These are phyloP conservation scores for Pyrus pyrifolia DNA, from an alignment of 306 rosid species.

Conservation along the genomic window DNA sequence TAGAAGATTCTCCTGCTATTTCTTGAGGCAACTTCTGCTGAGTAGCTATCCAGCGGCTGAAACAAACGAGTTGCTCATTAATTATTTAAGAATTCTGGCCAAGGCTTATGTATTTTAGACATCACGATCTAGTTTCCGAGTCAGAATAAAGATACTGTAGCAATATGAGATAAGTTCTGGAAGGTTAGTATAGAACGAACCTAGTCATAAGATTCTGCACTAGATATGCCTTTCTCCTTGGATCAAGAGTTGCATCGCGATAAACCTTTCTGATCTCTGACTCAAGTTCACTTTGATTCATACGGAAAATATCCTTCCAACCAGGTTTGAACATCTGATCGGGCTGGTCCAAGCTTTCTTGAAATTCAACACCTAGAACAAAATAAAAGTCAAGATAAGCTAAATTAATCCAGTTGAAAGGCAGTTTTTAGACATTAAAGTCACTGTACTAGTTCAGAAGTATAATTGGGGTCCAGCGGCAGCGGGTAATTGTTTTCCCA, in stretches of 20 bases:
- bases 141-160: conserved; percentile 15
- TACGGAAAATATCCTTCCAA: conserved; percentile 99
- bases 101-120: conserved; percentile 3
- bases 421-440: not conserved
- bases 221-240: conserved; percentile 95
- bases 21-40: conserved; percentile 88
- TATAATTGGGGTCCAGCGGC: not conserved
- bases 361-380: conserved; percentile 55
- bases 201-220: conserved; percentile 99
- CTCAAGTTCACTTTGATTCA: conserved; percentile 97
- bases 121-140: conserved; percentile 5
- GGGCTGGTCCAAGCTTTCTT: conserved; percentile 75
- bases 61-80: conserved; percentile 22
- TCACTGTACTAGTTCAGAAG: not conserved
- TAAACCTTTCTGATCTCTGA: conserved; percentile 96
- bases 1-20: conserved; percentile 51
- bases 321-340: conserved; percentile 99
- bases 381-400: conserved; percentile 10
- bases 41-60: conserved; percentile 96
- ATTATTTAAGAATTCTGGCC: conserved; percentile 17
- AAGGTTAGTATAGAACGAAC: conserved; percentile 31
- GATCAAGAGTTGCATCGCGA: conserved; percentile 91
- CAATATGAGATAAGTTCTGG: not conserved
- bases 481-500: not conserved
- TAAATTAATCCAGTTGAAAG: not conserved